phyloP scores from a whole-genome alignment of 345 rosid species.

The Citrus mangshanensis region DNA sequence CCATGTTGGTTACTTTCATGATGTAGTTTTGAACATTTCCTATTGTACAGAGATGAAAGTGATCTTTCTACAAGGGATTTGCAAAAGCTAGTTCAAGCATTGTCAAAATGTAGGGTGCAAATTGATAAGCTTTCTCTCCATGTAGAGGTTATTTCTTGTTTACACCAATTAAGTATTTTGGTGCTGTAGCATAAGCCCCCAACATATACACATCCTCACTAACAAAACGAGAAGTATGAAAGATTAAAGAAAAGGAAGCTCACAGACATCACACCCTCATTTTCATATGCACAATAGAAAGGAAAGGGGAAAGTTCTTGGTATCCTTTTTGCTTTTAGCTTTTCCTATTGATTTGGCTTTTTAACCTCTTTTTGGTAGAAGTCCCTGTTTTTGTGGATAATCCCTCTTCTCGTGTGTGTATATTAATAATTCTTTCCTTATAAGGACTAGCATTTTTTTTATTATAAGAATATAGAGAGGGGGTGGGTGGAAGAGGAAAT shows the following conservation, averaged over 20 bases:
- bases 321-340: too few relatives aligned
- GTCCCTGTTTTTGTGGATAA: too few relatives aligned
- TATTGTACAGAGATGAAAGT: conserved; percentile 55
- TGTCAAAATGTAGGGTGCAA: conserved; percentile 96
- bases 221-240: neutral
- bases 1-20: neutral
- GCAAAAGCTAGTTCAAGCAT: conserved; percentile 98
- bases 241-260: neutral
- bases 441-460: too few relatives aligned
- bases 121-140: conserved; percentile 98
- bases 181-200: neutral
- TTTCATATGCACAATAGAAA: neutral
- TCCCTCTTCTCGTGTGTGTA: too few relatives aligned
- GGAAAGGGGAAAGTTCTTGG: neutral
- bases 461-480: too few relatives aligned
- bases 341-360: too few relatives aligned
- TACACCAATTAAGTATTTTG: neutral
- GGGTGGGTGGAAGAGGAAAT: too few relatives aligned
- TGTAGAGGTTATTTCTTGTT: conserved; percentile 67
- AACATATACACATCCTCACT: neutral
- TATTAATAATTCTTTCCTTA: too few relatives aligned
- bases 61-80: conserved; percentile 91
- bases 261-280: neutral
- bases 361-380: too few relatives aligned
- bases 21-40: conserved; percentile 13